Evolutionary conservation across 371 early-diverging fungal species (phyloP).

Genomic region (Coemansia sp.): DNA sequence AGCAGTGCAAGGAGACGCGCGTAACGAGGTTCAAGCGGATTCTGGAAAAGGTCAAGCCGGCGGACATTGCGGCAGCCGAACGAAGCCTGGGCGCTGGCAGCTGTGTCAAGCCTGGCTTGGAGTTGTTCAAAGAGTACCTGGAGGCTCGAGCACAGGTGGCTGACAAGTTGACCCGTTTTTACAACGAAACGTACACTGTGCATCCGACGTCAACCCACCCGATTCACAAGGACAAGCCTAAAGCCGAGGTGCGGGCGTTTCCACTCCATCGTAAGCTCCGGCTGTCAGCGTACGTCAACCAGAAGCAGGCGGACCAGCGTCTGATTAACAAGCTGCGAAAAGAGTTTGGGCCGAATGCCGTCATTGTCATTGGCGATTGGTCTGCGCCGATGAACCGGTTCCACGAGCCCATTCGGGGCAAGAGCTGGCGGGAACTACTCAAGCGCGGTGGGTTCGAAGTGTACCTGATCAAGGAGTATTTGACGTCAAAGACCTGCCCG

Average conservation of each 20-base stretch:
- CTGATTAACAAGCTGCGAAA: not conserved
- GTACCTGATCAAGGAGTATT: not conserved
- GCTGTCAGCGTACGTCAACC: not conserved
- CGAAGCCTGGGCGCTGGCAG: no score
- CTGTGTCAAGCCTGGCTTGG: no score
- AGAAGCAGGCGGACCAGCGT: not conserved
- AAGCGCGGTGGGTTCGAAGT: not conserved
- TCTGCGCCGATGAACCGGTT: not conserved
- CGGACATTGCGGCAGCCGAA: not conserved
- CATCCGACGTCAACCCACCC: no score
- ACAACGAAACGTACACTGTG: not conserved
- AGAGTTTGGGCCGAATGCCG: not conserved
- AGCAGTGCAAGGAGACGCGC: not conserved
- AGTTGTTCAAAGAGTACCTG: no score
- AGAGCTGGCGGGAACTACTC: not conserved
- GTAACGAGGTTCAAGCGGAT: not conserved
- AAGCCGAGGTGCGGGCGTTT: no score
- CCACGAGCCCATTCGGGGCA: not conserved
- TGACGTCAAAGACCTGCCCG: not conserved
- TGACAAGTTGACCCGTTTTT: not conserved
- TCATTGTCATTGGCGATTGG: not conserved
- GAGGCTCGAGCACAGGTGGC: not conserved
- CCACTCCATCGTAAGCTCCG: no score
- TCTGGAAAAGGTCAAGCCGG: not conserved
- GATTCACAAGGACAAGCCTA: no score